Percentiles rank a stretch among this genome's conserved stretches.
Evolutionary conservation across 108 stramenopile species (phyloP).

Genomic region (Discostella stelligeroides): DNA sequence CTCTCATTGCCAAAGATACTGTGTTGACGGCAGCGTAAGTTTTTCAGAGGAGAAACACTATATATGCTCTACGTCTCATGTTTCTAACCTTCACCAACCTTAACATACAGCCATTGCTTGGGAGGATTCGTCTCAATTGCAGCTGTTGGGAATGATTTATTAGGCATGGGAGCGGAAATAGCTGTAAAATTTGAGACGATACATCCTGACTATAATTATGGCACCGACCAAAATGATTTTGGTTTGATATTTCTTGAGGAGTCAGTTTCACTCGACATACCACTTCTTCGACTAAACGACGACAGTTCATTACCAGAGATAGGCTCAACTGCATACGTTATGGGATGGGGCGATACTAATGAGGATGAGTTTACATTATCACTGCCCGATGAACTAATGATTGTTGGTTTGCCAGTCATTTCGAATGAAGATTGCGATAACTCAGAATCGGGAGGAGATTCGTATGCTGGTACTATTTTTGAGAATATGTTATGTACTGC

Average conservation of each 20-base stretch:
- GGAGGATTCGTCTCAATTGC: neutral
- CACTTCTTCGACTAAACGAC: slow-evolving; percentile 21
- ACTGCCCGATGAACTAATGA: slow-evolving; percentile 18
- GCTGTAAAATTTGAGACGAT: slow-evolving; percentile 10
- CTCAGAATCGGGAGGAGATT: slow-evolving; percentile 1
- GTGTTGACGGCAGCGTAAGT: slow-evolving; percentile 19
- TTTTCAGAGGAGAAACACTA: neutral
- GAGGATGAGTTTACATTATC: neutral
- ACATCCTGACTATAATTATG: slow-evolving; percentile 21
- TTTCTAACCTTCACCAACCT: neutral
- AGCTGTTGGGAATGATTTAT: neutral
- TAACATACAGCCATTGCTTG: neutral
- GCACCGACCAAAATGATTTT: slow-evolving; percentile 30
- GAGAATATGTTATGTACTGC: slow-evolving; percentile 55
- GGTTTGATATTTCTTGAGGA: slow-evolving; percentile 32
- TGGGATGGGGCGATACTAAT: slow-evolving; percentile 56
- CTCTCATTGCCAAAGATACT: slow-evolving; percentile 52
- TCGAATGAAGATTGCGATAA: slow-evolving; percentile 28
- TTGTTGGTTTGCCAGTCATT: slow-evolving; percentile 24
- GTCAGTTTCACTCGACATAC: slow-evolving; percentile 13
- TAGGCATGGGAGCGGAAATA: slow-evolving; percentile 15
- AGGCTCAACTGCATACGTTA: slow-evolving; percentile 33
- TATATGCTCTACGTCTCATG: neutral
- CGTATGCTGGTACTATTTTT: slow-evolving; percentile 37
- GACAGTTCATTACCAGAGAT: slow-evolving; percentile 10